Base-by-base conservation (phyloP, 768 basidiomycete species). In the Artomyces pyxidatus region DNA sequence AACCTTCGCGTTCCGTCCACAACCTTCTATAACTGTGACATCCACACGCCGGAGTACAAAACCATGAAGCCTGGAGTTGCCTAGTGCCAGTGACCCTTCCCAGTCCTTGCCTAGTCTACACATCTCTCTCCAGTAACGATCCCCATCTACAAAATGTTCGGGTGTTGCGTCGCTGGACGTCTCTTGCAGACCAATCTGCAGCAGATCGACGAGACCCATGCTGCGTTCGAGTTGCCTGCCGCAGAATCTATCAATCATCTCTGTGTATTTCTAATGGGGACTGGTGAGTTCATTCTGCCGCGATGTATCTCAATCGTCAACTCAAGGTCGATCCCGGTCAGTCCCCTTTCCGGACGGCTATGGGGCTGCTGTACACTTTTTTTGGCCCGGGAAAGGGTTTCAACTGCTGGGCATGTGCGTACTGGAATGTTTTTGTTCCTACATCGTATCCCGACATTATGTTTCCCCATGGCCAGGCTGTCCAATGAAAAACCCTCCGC, bases 401-500 rank as follows among this genome's bases (percentile, higher is more conserved):
- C 89, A 89, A 62, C 63, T 92, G 23, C 69, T 94, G 8, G 90
- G 90, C 60, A 86, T 88, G 90, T 88, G 57, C 59, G 86, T 68
- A 16, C 6, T 37, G n/a, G n/a, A n/a, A n/a, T n/a, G n/a, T 32
- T 45, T 14, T 30, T 45, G 16, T 5, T 25, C 6, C 22, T 50
- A 23, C 10, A 23, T 28, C 16, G 21, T n/a, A 30, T 39, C 17
- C 37, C 41, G n/a, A 10, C 45, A 14, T 17, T 21, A 26, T 16
- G 23, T 37, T 47, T 45, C 21, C 22, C 11, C 11, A n/a, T 12
- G 5, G 28, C 11, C 54, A 92, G 89, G 81, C 73, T 94, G 22
- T 88, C 88, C 12, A 91, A 91, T 61, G 88, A 90, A 27, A 91
- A 91, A 61, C 89, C 89, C 0, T 89, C 88, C 10, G 87, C 88